Conservation (phyloP, 1,284 basidiomycete species). For the Nidula niveotomentosa region DNA sequence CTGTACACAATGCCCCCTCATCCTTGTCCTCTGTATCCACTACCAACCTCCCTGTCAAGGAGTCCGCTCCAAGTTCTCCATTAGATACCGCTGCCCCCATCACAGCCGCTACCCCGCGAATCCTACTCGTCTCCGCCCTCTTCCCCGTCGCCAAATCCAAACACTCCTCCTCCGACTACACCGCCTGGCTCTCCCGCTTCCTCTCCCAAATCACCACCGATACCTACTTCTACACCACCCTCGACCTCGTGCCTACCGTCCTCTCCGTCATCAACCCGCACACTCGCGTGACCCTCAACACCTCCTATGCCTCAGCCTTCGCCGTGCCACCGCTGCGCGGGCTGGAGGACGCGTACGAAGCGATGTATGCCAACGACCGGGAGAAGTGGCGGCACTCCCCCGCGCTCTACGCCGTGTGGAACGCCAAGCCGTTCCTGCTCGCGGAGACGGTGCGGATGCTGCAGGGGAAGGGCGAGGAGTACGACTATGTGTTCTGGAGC, state of each 20-base stretch:
- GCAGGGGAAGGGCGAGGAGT: slow-evolving; percentile 20
- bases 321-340: slow-evolving; percentile 41
- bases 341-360: slow-evolving; percentile 30
- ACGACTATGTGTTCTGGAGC: slow-evolving; percentile 53
- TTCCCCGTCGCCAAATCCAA: slow-evolving; percentile 34
- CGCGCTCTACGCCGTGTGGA: slow-evolving; percentile 53
- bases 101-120: slow-evolving; percentile 9
- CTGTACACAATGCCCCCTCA: too few species aligned
- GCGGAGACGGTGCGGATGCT: slow-evolving; percentile 33
- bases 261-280: slow-evolving; percentile 18
- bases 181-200: slow-evolving; percentile 38
- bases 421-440: slow-evolving; percentile 49
- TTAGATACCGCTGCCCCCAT: too few species aligned
- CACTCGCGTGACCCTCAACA: slow-evolving; percentile 42
- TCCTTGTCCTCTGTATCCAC: too few species aligned
- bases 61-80: too few species aligned
- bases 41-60: too few species aligned
- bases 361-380: slow-evolving; percentile 42
- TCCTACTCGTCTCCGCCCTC: slow-evolving; percentile 24
- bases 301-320: slow-evolving; percentile 42
- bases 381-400: slow-evolving; percentile 40
- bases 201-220: slow-evolving; percentile 42
- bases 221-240: slow-evolving; percentile 50
- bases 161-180: slow-evolving; percentile 44
- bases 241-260: slow-evolving; percentile 35